Evolutionary conservation across 78 protist species (phyloP), one percentile per base, ranked within the genome.

Genomic region (Dictyostelium discoideum): DNA sequence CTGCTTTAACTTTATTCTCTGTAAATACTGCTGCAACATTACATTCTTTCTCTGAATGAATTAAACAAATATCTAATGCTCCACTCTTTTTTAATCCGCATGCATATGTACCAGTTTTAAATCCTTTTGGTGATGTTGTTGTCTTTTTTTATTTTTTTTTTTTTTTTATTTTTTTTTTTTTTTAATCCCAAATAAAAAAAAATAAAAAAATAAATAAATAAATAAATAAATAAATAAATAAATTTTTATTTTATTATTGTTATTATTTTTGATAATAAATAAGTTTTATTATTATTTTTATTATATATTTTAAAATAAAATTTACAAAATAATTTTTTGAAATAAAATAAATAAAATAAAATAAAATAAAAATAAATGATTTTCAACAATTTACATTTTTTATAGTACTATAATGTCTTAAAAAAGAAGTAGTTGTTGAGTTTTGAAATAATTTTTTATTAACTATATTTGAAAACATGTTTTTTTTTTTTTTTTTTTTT

Each of bases 11-110:
- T 39, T 81, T 81, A 92, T 96, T 96, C 86, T 90, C 88, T n/a
- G 97, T 96, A 67, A 92, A 96, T 29, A 96, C 97, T 16, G 95
- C 97, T 29, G 97, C 96, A 14, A 88, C 97, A 44, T 87, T 80
- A 85, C 97, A 85, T 77, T 86, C 88, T 46, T 46, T 63, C 20
- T 77, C 82, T 5, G 96, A 85, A 40, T 77, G 74, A 50, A 90
- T 73, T 57, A 90, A 46, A 90, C 95, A 90, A 72, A 90, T 82
- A 90, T 90, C 95, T 5, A 7, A 14, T 8, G 24, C 39, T 29
- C 95, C 95, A 82, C 83, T 90, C 22, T 90, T 90, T 37, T 90
- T 90, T 50, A 90, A 54, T 72, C 95, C 95, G 83, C 95, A 90
- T n/a, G 95, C 95, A 60, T 40, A 48, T 14, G 95, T 90, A 73